Base-by-base conservation (phyloP, 208 protist species). In the Trypanosoma melophagium region DNA sequence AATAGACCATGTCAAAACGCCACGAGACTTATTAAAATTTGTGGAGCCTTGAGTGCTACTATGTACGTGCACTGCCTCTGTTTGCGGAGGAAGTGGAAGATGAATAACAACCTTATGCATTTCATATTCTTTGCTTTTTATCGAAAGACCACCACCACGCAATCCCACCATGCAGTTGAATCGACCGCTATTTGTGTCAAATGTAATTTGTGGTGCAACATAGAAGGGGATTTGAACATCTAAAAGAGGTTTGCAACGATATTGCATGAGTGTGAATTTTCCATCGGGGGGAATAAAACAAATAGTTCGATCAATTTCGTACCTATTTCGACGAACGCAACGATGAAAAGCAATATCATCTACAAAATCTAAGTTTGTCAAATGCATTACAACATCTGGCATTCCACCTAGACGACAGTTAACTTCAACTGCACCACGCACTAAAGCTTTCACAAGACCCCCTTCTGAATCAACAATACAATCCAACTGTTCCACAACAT, bases 271-370 rank as follows among this genome's bases (percentile, higher is more conserved):
- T 19, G 84, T 94, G 69, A 97, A 98, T 47, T 84, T 81, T 10
- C 95, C 93, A 62, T 98, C 95, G 7, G 89, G 87, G 0, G 93
- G 95, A 24, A 96, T 81, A 63, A 98, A 97, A 66, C 66, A 87
- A 35, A 98, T 65, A 14, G 76, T 66, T 53, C 79, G 73, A 78
- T 96, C 89, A 41, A 58, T 62, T 45, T 88, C 85, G 72, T 89
- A 97, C 28, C 80, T 77, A n/a, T 74, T 64, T 25, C 79, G 60
- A 2, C 82, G 79, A 19, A 96, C 93, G 66, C 91, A 97, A n/a
- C 87, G 86, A 76, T 97, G 93, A 59, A 97, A 94, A 8, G 75
- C 81, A 35, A 91, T 60, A 69, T 97, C 87, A 28, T 92, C 86
- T 14, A 97, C 54, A 50, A 85, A 70, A 47, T 87, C 77, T 10